Evolutionary conservation across 192 early-diverging fungal species (phyloP), one percentile per base, ranked within the genome.

Genomic region (Ambispora gerdemannii): DNA sequence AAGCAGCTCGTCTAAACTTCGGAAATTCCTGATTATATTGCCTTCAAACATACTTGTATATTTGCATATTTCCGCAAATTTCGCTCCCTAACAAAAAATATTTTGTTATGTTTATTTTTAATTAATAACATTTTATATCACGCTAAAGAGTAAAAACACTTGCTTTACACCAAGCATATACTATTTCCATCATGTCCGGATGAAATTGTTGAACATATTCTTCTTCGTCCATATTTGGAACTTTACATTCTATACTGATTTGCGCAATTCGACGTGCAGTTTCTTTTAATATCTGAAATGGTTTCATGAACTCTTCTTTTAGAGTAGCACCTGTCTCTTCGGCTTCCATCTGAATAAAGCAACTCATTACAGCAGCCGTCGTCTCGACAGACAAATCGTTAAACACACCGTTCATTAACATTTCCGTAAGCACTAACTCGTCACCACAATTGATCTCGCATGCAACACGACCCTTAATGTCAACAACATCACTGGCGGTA

Each of bases 21-120:
- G 73, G 81, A 97, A 95, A 0, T 86, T 83, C 35, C 97, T 87
- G 72, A 99, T 95, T 28, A 97, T 86, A 27, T 86, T 90, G 50
- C 97, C 97, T 78, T 99, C 97, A 84, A 93, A 96, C 8, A 93
- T 88, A 53, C 93, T 89, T 0, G 95, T 97, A 90, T 96, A 90
- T 69, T 94, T 90, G 77, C 93, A 95, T 72, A 96, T 96, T 77
- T 96, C 92, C 34, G 82, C 83, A 76, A 99, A 99, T 72, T 90
- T 93, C 33, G 93, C 93, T 0, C 95, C 95, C 68, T 92, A 82
- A 71, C 43, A 17, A 17, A 47, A 10, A 47, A 10, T 47, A 47
- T 47, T 47, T 47, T 47, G 6, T 53, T 13, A 53, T 27, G 22
- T 13, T 24, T 27, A 55, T 25, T 4, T 27, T 3, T 4, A 8